Base-by-base conservation (phyloP, 768 basidiomycete species). In the Amanita pseudoporphyria region DNA sequence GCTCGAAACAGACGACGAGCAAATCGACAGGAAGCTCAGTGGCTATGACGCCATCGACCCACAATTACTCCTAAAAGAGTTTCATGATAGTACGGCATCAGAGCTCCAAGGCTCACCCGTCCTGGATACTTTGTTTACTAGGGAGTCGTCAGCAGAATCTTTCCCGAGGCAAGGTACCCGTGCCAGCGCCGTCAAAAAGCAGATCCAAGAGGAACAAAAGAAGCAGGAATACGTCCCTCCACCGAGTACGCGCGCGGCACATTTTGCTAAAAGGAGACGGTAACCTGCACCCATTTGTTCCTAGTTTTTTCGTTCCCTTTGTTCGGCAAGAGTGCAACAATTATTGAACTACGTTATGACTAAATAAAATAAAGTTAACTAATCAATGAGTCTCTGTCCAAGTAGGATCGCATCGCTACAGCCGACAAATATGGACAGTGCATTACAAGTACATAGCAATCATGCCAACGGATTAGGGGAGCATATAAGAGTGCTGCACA, bases 81-180 rank as follows among this genome's bases (percentile, higher is more conserved):
- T 42, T 19, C 26, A 32, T 16, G 35, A 51, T 5, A 37, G 45
- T 9, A 7, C 38, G 5, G 9, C 30, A 5, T 33, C n/a, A 28
- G 24, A 26, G 0, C 10, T 32, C 5, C 10, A 9, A 10, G 30
- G 35, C 32, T 1, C 40, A 4, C 18, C 40, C 7, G 47, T 24
- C 12, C 51, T 53, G 24, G 52, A 53, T 19, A 38, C 33, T 6
- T 10, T 40, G 40, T 31, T 14, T 7, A 31, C 45, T 14, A 52
- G 52, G 21, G 52, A 37, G 10, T 62, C 65, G 2, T 68, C 65
- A 47, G 42, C 33, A 4, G 63, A 63, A 5, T 59, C 62, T 3
- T 69, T 69, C 50, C 70, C 71, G 1, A 36, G 67, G 19, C 35
- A 32, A 10, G 70, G 70, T 6, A 72, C 72, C 1, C 61, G 62